These are phyloP conservation scores for Aulographum hederae DNA, from an alignment of 2,329 filamentous ascomycete species.

Conservation along the genomic window DNA sequence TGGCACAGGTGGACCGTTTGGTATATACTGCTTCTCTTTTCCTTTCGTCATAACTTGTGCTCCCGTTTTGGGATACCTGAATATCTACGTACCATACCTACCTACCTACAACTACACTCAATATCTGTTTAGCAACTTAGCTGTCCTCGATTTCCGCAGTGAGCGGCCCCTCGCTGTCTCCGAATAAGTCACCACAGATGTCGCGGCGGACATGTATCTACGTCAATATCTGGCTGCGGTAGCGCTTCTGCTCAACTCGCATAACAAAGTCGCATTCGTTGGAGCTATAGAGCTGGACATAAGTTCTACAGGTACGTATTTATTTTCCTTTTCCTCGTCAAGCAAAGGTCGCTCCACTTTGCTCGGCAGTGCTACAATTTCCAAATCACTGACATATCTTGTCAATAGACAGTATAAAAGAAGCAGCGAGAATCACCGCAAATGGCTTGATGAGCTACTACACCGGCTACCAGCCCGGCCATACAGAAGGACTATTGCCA, in stretches of 20 bases:
- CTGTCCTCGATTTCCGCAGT: too few relatives aligned
- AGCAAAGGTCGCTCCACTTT: not conserved
- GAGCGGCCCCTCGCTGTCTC: not conserved
- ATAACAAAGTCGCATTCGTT: not conserved
- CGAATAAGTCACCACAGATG: not conserved
- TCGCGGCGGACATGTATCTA: not conserved
- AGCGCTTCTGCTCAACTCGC: not conserved
- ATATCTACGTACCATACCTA: not conserved
- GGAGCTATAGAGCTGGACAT: slow-evolving; percentile 1
- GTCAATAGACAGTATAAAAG: slow-evolving; percentile 5
- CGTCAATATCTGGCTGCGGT: not conserved
- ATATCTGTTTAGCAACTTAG: too few relatives aligned
- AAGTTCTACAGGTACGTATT: slow-evolving; percentile 1
- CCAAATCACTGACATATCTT: too few relatives aligned
- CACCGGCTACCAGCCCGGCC: slow-evolving; percentile 3
- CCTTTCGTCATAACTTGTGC: not conserved
- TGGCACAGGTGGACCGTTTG: too few relatives aligned
- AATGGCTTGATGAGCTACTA: slow-evolving; percentile 3
- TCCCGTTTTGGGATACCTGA: not conserved
- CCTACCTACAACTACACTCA: not conserved
- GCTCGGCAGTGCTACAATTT: not conserved
- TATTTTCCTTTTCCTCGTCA: too few relatives aligned
- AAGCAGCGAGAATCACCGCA: slow-evolving; percentile 2
- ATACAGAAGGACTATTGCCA: slow-evolving; percentile 18
- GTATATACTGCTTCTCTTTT: slow-evolving; percentile 1